phyloP scores from a whole-genome alignment of 768 basidiomycete genomes.

The Suillus plorans region DNA sequence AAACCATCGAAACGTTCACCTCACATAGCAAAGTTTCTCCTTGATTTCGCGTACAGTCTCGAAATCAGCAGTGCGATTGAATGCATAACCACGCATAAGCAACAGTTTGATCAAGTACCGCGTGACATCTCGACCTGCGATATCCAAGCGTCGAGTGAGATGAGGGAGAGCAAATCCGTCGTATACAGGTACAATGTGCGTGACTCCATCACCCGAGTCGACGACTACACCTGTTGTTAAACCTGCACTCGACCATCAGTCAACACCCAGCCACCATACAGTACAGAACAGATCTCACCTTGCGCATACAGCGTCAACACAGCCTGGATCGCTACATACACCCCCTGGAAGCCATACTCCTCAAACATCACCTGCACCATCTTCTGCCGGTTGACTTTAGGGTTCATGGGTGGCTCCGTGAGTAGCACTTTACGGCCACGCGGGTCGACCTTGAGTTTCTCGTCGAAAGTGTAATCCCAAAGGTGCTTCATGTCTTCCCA shows the following conservation, averaged over 20 bases:
- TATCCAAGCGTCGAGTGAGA: constrained; percentile 90
- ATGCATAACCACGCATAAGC: constrained; percentile 99
- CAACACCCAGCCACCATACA: constrained; percentile 4
- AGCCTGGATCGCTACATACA: constrained; percentile 98
- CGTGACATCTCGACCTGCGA: constrained; percentile 97
- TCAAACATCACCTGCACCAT: constrained; percentile 99
- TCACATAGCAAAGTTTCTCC: constrained; percentile 98
- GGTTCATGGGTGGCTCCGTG: constrained; percentile 99
- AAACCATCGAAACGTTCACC: constrained; percentile 41
- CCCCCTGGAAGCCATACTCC: constrained; percentile 93
- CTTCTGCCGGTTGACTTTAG: constrained; percentile 84
- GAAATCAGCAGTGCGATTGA: constrained; percentile 99
- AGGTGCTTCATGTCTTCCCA: constrained; percentile 99
- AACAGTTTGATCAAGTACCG: constrained; percentile 99
- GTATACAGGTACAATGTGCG: constrained; percentile 98
- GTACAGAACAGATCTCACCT: constrained; percentile 51
- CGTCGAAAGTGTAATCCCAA: constrained; percentile 98
- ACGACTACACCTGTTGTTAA: constrained; percentile 98
- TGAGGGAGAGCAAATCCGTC: constrained; percentile 96
- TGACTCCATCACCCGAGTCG: constrained; percentile 98
- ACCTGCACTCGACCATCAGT: constrained; percentile 47
- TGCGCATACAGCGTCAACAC: constrained; percentile 98
- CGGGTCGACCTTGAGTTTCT: constrained; percentile 90
- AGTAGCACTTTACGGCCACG: constrained; percentile 85
- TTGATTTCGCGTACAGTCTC: constrained; percentile 99